A percentile compares a stretch with the other conserved stretches of the same genome.
These are phyloP conservation scores for Spergularia azorica DNA, from an alignment of 179 eudicot species.

Conservation along the genomic window DNA sequence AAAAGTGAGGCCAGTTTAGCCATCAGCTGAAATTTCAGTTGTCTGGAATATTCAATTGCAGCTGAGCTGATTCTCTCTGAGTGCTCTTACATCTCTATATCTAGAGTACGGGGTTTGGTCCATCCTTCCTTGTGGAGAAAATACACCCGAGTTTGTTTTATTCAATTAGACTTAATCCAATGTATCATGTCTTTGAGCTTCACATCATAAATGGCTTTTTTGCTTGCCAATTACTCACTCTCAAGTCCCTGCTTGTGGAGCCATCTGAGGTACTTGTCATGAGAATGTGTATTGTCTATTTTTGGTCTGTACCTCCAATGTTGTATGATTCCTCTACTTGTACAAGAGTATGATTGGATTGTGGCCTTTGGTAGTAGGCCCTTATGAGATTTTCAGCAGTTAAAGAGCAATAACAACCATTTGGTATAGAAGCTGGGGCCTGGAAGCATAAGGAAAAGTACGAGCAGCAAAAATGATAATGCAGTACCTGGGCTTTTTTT, in stretches of 20 bases:
- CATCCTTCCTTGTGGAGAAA: too few relatives aligned
- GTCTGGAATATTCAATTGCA: too few relatives aligned
- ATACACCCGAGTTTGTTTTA: not conserved
- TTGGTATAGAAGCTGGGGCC: not conserved
- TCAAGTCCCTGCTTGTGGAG: not conserved
- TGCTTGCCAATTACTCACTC: not conserved
- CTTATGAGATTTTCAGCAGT: conserved; percentile 1
- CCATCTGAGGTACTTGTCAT: not conserved
- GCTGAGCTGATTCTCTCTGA: too few relatives aligned
- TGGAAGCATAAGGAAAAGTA: not conserved
- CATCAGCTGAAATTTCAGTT: too few relatives aligned
- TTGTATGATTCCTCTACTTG: not conserved
- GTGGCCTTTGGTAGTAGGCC: conserved; percentile 10
- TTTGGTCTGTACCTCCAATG: not conserved
- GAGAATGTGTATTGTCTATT: not conserved
- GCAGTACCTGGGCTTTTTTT: conserved; percentile 6
- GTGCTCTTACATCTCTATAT: too few relatives aligned
- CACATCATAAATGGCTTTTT: not conserved
- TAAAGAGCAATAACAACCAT: not conserved
- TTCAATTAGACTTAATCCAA: not conserved
- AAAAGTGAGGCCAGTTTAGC: too few relatives aligned
- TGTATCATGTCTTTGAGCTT: not conserved
- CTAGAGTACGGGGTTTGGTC: too few relatives aligned
- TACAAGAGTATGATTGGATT: not conserved
- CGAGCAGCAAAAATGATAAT: not conserved